These are phyloP conservation scores for Bruguiera parviflora DNA, from an alignment of 345 rosid genomes.

Conservation along the genomic window DNA sequence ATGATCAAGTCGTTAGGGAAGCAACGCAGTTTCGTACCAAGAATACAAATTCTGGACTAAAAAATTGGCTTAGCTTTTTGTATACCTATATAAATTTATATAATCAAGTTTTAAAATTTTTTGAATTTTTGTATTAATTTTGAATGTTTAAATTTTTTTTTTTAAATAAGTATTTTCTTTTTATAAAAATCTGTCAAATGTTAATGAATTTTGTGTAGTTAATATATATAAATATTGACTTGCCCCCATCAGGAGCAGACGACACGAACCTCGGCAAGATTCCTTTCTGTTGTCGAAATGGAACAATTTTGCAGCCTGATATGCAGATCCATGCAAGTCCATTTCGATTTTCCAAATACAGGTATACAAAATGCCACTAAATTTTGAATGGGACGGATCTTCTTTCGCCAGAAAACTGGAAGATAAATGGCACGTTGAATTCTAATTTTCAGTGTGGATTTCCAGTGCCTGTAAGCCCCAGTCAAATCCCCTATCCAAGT, in stretches of 20 bases:
- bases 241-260: slow-evolving; percentile 37
- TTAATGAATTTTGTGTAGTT: too few relatives aligned
- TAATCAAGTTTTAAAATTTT: too few relatives aligned
- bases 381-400: slow-evolving; percentile 39
- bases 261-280: slow-evolving; percentile 41
- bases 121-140: too few relatives aligned
- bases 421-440: slow-evolving; percentile 36
- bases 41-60: too few relatives aligned
- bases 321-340: slow-evolving; percentile 43
- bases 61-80: too few relatives aligned
- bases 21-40: too few relatives aligned
- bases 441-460: slow-evolving; percentile 40
- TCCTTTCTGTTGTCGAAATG: slow-evolving; percentile 50
- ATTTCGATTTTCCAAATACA: slow-evolving; percentile 39
- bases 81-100: too few relatives aligned
- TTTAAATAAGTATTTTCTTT: too few relatives aligned
- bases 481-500: slow-evolving; percentile 29
- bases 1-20: too few relatives aligned
- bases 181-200: too few relatives aligned
- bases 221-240: slow-evolving; percentile 39
- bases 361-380: slow-evolving; percentile 54
- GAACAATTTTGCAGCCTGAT: slow-evolving; percentile 36
- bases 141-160: too few relatives aligned
- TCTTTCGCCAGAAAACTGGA: slow-evolving; percentile 48
- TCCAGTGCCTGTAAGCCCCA: slow-evolving; percentile 44